Evolutionary conservation across 2,329 filamentous ascomycete species (phyloP).

Genomic region (Colletotrichum endophyticum): DNA sequence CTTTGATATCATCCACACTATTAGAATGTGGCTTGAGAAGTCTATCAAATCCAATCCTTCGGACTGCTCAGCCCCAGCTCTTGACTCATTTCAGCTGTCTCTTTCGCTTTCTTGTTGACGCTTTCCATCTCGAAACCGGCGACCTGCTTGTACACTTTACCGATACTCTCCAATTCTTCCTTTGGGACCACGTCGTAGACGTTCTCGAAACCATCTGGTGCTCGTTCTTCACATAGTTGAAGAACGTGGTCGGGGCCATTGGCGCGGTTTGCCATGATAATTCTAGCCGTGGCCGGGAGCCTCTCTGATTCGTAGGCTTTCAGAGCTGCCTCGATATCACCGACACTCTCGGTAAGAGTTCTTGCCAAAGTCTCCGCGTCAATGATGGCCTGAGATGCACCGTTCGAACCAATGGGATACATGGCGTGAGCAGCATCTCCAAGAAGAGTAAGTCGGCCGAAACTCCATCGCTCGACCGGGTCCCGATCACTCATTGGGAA

Average conservation of each 20-base stretch:
- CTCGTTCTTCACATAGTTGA: conserved; percentile 2
- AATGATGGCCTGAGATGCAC: conserved; percentile 14
- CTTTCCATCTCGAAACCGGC: conserved; percentile 9
- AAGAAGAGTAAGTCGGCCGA: conserved; percentile 19
- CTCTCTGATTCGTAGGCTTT: not conserved
- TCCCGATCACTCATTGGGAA: conserved; percentile 21
- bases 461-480: conserved; percentile 21
- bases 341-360: not conserved
- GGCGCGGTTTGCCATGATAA: not conserved
- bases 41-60: not conserved
- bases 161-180: not conserved
- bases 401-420: conserved; percentile 24
- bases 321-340: not conserved
- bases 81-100: not conserved
- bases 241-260: conserved; percentile 7
- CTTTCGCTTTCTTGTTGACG: not conserved
- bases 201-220: not conserved
- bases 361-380: not conserved
- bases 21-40: not conserved
- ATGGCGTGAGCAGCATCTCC: conserved; percentile 24
- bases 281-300: conserved; percentile 1
- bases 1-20: not conserved
- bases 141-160: conserved; percentile 2
- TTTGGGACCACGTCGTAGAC: conserved; percentile 7
- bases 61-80: not conserved